Percentiles rank a stretch among this genome's conserved stretches.
Evolutionary conservation across 1,139 yeast species (phyloP).

Genomic region (Sugiyamaella paludigena): DNA sequence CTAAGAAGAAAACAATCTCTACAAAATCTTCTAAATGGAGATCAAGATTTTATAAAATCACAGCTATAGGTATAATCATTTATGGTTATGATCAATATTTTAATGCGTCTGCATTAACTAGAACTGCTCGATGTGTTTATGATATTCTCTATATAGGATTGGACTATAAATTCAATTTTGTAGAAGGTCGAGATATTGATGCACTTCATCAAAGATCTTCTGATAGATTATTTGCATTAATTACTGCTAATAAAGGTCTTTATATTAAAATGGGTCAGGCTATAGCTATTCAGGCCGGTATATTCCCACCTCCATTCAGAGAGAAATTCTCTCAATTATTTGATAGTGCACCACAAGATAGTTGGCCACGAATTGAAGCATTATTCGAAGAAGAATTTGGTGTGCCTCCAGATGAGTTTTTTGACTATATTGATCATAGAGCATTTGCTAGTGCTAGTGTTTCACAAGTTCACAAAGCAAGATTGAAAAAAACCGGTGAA

Average conservation of each 20-base stretch:
- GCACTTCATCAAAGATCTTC: conserved; percentile 62
- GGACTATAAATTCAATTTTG: conserved; percentile 55
- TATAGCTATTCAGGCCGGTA: conserved; percentile 65
- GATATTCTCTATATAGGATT: conserved; percentile 53
- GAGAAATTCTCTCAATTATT: conserved; percentile 54
- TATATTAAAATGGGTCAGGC: conserved; percentile 77
- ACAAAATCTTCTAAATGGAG: conserved; percentile 17
- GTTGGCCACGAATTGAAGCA: conserved; percentile 54
- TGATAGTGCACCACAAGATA: conserved; percentile 68
- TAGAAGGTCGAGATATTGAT: conserved; percentile 45
- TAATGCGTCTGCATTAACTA: conserved; percentile 49
- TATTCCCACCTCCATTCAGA: conserved; percentile 64
- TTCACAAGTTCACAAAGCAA: conserved; percentile 68
- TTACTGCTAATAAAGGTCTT: conserved; percentile 62
- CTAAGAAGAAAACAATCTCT: conserved; percentile 12
- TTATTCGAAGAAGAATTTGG: conserved; percentile 48
- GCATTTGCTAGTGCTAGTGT: conserved; percentile 73
- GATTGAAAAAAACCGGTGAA: conserved; percentile 48
- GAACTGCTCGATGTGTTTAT: conserved; percentile 54
- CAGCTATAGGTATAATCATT: conserved; percentile 16
- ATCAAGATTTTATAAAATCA: conserved; percentile 14
- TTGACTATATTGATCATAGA: conserved; percentile 47
- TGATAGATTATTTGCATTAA: conserved; percentile 50
- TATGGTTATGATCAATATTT: conserved; percentile 24
- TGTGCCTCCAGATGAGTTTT: conserved; percentile 46